Base-by-base conservation (phyloP, 1,284 basidiomycete species). In the Cutaneotrichosporon sp. region DNA sequence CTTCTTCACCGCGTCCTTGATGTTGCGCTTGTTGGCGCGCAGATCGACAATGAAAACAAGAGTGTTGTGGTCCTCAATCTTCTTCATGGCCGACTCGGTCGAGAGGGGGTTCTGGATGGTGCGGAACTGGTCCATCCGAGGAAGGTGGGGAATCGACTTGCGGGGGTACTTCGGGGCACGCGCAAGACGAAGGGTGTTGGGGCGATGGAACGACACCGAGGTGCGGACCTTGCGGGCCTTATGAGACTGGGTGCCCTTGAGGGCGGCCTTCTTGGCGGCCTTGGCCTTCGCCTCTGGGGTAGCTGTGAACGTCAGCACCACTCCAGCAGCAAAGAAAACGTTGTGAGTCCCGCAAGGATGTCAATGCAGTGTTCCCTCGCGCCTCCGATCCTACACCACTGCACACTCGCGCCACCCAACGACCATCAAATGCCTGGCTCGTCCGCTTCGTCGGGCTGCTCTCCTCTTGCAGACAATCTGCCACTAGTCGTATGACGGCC, bases 31-130 rank as follows among this genome's bases (percentile, higher is more conserved):
- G 86, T 97, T 98, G 84, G 79, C 81, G 74, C 84, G 86, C 76
- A 97, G 76, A 78, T 97, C 93, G 51, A 96, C 91, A 63, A 97
- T 88, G 81, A 97, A 97, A 59, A 97, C 93, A 56, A 98, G 84
- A 39, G 94, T 97, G 81, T 98, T 98, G 82, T 97, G 86, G 79
- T 97, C 94, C 82, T 98, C 94, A 64, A 98, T 97, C 85, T 98
- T 97, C 83, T 80, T 80, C 79, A 80, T 80, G 61, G 79, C 79
- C 33, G 71, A 75, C 75, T 80, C 80, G 57, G 80, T 81, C 76
- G 79, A 80, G 61, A 82, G 71, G 32, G 81, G 81, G 77, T 78
- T 88, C 59, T 93, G 84, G 73, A 97, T 90, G 48, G 89, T 93
- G 78, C 90, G 83, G 83, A 87, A 94, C 75, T 94, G 89, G 75